Base-by-base conservation (phyloP, 202 grass and related monocot species). In the Sporobolus alterniflorus region DNA sequence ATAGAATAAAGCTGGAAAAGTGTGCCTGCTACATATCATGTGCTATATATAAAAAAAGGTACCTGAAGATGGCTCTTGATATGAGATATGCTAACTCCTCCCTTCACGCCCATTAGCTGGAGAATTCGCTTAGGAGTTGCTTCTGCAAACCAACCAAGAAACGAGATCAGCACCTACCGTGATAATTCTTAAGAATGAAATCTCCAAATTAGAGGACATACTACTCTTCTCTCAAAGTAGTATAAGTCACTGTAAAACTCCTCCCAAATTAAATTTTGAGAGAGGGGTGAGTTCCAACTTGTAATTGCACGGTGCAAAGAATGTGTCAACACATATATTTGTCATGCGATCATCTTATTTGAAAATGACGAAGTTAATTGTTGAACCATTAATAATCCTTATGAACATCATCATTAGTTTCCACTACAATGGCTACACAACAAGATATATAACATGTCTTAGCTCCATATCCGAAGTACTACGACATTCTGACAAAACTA, bases 11-110 rank as follows among this genome's bases (percentile, higher is more conserved):
- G 71, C 12, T 34, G 50, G 49, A 64, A 67, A 44, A 30, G n/a
- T 13, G 3, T 14, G 33, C 12, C 24, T 25, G 18, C 22, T 52
- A 4, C 26, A 21, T 30, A 28, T 20, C 24, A 26, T 54, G 67
- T 21, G 13, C 8, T 80, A 8, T 50, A 9, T 11, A 65, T 17
- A 20, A 20, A 20, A 57, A 60, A 24, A 50, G 14, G 32, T 86
- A 92, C 87, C 85, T 98, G 93, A 48, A 99, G 97, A 82, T 99
- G 96, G 71, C 96, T 99, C 87, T 99, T 99, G 42, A 99, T 80
- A 80, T 99, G 96, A 82, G 91, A 99, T 80, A 96, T 86, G 70
- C 73, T 92, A 40, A 99, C 73, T 67, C 36, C n/a, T n/a, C 89
- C 96, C 57, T 90, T 94, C 69, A 82, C 85, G 8, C 89, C 91